phyloP scores from a whole-genome alignment of 805 yeast species.

The Soucietia sequanensis region DNA sequence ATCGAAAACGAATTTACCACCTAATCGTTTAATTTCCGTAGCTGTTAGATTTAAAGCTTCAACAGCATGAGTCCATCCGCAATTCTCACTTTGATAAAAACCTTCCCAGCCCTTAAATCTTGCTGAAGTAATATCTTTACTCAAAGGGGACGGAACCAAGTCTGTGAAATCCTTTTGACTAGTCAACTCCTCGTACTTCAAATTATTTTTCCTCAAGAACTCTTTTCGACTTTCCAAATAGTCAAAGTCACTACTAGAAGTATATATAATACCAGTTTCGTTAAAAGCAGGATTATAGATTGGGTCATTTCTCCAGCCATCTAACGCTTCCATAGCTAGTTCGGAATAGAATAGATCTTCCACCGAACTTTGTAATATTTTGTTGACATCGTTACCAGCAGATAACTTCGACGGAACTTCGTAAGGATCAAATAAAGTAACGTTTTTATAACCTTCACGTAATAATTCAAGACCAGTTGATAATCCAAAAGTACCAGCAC shows the following conservation, averaged over 20 bases:
- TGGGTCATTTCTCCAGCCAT: slow-evolving; percentile 18
- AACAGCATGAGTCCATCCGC: slow-evolving; percentile 7
- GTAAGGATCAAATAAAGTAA: slow-evolving; percentile 8
- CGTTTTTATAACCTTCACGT: slow-evolving; percentile 2
- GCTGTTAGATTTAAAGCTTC: slow-evolving; percentile 11
- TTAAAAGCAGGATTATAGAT: slow-evolving; percentile 27
- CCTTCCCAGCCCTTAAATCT: slow-evolving; percentile 7
- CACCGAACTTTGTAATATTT: slow-evolving; percentile 5
- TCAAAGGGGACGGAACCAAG: slow-evolving; percentile 4
- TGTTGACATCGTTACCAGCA: slow-evolving; percentile 9
- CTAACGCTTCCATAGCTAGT: slow-evolving; percentile 7
- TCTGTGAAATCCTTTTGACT: slow-evolving; percentile 1
- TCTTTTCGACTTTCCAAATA: not conserved
- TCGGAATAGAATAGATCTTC: slow-evolving; percentile 3
- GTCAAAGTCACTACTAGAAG: slow-evolving; percentile 5
- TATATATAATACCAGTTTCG: slow-evolving; percentile 15
- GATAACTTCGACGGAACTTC: slow-evolving; percentile 2
- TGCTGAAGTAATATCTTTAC: not conserved
- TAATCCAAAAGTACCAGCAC: slow-evolving; percentile 5
- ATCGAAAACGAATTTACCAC: slow-evolving; percentile 29
- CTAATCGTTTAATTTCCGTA: slow-evolving; percentile 24
- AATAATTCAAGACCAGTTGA: slow-evolving; percentile 4
- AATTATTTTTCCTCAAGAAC: slow-evolving; percentile 3
- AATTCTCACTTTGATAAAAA: slow-evolving; percentile 1
- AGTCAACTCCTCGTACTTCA: slow-evolving; percentile 2